Percentiles rank a stretch among this genome's conserved stretches.
phyloP scores from a whole-genome alignment of 2,329 filamentous ascomycete species.

The Fusarium sp. region DNA sequence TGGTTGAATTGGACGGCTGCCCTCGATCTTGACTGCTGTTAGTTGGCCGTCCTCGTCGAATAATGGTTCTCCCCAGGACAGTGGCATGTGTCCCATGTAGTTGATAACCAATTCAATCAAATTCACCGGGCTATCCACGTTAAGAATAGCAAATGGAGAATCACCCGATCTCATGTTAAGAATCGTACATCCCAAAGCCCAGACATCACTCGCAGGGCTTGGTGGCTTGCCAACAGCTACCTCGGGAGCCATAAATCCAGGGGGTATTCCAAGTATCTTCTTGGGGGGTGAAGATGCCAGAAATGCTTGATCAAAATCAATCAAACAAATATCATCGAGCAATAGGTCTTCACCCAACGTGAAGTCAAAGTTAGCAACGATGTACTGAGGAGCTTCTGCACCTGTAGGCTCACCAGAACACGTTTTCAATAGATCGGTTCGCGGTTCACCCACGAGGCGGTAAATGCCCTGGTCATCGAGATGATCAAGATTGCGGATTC shows the following conservation, averaged over 20 bases:
- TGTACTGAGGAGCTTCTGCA: neutral
- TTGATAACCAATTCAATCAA: conserved; percentile 4
- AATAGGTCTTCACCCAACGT: neutral
- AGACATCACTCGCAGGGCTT: conserved; percentile 21
- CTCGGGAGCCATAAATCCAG: neutral
- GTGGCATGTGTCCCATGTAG: conserved; percentile 11
- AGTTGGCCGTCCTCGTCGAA: conserved; percentile 13
- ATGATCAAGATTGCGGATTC: neutral
- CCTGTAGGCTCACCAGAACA: neutral
- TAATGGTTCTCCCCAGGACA: conserved; percentile 7
- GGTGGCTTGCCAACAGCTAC: neutral
- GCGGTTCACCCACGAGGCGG: neutral
- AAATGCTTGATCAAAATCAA: conserved; percentile 6
- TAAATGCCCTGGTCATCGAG: conserved; percentile 1
- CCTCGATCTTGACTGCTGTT: neutral
- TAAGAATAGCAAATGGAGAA: conserved; percentile 5
- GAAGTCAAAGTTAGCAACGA: neutral
- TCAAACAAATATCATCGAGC: neutral
- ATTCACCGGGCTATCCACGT: conserved; percentile 7
- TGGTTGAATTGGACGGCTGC: neutral
- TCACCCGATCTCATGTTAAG: conserved; percentile 9
- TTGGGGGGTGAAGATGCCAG: accelerated
- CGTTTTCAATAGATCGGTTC: neutral
- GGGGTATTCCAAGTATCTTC: neutral
- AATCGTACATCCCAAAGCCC: conserved; percentile 18